Evolutionary conservation across 1,139 yeast genomes (phyloP), one percentile per base, ranked within the genome.

Genomic region (Protomyces macrosporus): DNA sequence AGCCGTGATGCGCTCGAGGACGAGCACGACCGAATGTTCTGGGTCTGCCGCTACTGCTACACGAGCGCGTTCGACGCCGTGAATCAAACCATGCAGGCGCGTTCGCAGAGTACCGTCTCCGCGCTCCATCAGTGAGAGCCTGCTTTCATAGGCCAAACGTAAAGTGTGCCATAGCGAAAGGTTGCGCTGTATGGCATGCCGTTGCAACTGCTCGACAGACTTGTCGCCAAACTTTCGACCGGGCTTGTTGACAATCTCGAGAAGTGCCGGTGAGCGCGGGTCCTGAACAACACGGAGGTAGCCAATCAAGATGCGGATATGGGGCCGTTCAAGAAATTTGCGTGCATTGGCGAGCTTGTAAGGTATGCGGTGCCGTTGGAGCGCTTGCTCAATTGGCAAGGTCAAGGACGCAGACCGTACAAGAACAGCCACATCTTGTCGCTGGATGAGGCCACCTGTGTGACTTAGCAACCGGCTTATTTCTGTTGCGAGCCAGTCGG

Each of bases 291-390:
- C 82, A 59, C 88, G 78, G 37, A 93, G 72, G 68, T 86, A 84
- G 71, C 86, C 88, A 58, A 90, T 67, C 63, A 88, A 78, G 0
- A 82, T 76, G 23, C 79, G 76, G 12, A 89, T 85, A 71, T 89
- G 96, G 65, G 81, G 82, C 42, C 88, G 75, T 51, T 88, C 90
- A 91, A 95, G 88, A 70, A 90, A 88, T 0, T 89, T 86, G 60
- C 79, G 78, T 0, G 97, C 97, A 61, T 86, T 83, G 0, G 86
- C 78, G 70, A 90, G 80, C 12, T 75, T 74, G 70, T 88, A 88
- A 0, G 95, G 91, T 7, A 91, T 80, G 6, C 79, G 74, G 3
- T 76, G 75, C 57, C 75, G 77, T 0, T 83, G 78, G 30, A 91
- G 75, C 36, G 82, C 86, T 45, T 80, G 80, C 71, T 90, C 97